Evolutionary conservation across 2,329 filamentous ascomycete species (phyloP).

Genomic region (Fusarium verticillioides): DNA sequence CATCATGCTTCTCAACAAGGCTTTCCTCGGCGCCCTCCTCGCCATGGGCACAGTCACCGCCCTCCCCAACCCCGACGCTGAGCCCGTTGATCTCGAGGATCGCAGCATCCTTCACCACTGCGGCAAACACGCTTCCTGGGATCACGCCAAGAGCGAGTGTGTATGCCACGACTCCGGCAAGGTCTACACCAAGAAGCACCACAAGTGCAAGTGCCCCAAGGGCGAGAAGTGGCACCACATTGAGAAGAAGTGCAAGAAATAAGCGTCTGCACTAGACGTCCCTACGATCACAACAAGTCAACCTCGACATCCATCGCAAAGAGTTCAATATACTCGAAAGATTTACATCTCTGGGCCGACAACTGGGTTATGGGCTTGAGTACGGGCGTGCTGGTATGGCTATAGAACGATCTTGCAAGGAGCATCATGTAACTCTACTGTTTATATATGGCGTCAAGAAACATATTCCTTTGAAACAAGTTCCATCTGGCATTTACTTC

Average conservation of each 20-base stretch:
- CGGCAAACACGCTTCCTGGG: conserved; percentile 12
- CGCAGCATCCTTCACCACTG: conserved; percentile 26
- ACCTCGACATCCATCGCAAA: too few relatives aligned
- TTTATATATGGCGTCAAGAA: not conserved
- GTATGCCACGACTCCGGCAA: conserved; percentile 25
- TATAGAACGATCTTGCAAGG: too few relatives aligned
- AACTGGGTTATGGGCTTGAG: too few relatives aligned
- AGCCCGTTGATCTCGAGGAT: not conserved
- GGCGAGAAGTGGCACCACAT: conserved; percentile 27
- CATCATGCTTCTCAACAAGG: conserved; percentile 26
- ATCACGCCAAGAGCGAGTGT: not conserved
- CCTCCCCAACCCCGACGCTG: conserved; percentile 13
- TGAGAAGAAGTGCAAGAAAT: conserved; percentile 23
- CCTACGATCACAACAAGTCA: not conserved
- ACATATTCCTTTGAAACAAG: fast-evolving
- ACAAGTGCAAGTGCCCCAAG: conserved; percentile 27
- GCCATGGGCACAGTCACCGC: conserved; percentile 17
- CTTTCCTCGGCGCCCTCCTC: conserved; percentile 10
- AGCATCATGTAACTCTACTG: fast-evolving
- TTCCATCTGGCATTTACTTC: too few relatives aligned
- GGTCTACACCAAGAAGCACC: conserved; percentile 8
- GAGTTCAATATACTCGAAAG: too few relatives aligned
- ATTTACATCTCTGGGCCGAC: too few relatives aligned
- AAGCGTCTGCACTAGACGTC: not conserved
- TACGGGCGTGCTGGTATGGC: too few relatives aligned